Evolutionary conservation across 306 rosid species (phyloP).

Genomic region (Argentina anserina): DNA sequence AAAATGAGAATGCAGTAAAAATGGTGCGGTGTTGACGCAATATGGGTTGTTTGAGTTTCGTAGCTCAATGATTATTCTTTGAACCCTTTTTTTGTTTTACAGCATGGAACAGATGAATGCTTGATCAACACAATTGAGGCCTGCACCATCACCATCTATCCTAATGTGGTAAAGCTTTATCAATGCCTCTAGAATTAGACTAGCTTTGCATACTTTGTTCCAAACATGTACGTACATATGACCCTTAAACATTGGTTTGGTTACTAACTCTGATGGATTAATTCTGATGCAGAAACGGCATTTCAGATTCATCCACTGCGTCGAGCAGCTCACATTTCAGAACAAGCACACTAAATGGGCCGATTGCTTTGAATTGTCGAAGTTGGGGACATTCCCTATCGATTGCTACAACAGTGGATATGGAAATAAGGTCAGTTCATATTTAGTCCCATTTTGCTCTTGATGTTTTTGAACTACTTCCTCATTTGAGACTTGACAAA

Average conservation of each 20-base stretch:
- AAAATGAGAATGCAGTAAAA: too few relatives aligned
- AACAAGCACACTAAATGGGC: slow-evolving; percentile 44
- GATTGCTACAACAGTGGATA: slow-evolving; percentile 70
- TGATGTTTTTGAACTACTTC: neutral
- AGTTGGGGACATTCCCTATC: slow-evolving; percentile 48
- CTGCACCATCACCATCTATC: slow-evolving; percentile 65
- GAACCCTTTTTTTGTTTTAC: slow-evolving; percentile 15
- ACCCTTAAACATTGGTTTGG: neutral
- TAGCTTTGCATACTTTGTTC: neutral
- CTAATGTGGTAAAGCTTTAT: slow-evolving; percentile 52
- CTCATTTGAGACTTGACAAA: neutral
- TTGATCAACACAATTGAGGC: slow-evolving; percentile 71
- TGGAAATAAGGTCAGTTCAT: slow-evolving; percentile 50
- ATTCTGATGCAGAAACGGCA: slow-evolving; percentile 41
- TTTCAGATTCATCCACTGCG: slow-evolving; percentile 62
- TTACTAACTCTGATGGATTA: neutral
- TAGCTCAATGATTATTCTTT: neutral
- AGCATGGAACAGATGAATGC: slow-evolving; percentile 95
- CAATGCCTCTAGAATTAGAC: neutral
- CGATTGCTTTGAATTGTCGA: slow-evolving; percentile 58
- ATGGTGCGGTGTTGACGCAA: neutral
- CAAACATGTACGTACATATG: neutral
- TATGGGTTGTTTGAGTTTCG: neutral
- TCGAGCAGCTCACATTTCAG: slow-evolving; percentile 52
- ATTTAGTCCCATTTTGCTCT: neutral